These are phyloP conservation scores for Claviceps sp. DNA, from an alignment of 2,329 filamentous ascomycete genomes.

Conservation along the genomic window DNA sequence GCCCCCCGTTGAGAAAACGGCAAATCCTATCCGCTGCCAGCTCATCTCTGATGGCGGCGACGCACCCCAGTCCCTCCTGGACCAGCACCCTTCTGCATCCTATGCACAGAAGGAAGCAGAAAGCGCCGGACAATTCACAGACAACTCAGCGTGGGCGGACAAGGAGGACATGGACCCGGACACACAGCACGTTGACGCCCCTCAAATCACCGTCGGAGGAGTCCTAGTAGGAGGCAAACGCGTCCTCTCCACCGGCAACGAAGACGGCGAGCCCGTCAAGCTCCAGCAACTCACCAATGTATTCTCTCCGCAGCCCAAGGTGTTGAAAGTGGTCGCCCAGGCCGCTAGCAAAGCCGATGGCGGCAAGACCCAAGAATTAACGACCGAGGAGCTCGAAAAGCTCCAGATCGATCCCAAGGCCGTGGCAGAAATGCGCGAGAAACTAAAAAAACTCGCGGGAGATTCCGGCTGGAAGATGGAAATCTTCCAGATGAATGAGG, in stretches of 20 bases:
- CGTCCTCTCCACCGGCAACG: constrained; percentile 30
- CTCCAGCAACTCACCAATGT: constrained; percentile 18
- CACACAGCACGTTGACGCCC: constrained; percentile 17
- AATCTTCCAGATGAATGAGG: constrained; percentile 52
- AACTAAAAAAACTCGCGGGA: constrained; percentile 55
- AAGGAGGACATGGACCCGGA: constrained; percentile 10
- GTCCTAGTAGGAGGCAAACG: constrained; percentile 38
- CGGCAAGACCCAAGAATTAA: constrained; percentile 46
- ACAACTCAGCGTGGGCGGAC: constrained; percentile 4
- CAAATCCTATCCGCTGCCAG: constrained; percentile 64
- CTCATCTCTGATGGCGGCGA: constrained; percentile 46
- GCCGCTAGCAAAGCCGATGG: constrained; percentile 40
- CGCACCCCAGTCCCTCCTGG: constrained; percentile 25
- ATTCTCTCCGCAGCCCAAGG: constrained; percentile 14
- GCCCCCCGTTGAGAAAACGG: constrained; percentile 63
- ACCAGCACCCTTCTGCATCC: constrained; percentile 16
- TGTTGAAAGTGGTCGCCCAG: constrained; percentile 28
- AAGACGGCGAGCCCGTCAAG: constrained; percentile 33
- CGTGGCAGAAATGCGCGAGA: constrained; percentile 54
- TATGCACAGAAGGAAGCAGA: constrained; percentile 17
- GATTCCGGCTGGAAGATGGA: constrained; percentile 70
- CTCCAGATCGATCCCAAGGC: constrained; percentile 52
- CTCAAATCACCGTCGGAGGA: constrained; percentile 34
- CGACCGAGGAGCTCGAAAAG: constrained; percentile 53
- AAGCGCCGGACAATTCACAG: constrained; percentile 5